Evolutionary conservation across 208 protist species (phyloP).

Genomic region (Phytomonas sp.): DNA sequence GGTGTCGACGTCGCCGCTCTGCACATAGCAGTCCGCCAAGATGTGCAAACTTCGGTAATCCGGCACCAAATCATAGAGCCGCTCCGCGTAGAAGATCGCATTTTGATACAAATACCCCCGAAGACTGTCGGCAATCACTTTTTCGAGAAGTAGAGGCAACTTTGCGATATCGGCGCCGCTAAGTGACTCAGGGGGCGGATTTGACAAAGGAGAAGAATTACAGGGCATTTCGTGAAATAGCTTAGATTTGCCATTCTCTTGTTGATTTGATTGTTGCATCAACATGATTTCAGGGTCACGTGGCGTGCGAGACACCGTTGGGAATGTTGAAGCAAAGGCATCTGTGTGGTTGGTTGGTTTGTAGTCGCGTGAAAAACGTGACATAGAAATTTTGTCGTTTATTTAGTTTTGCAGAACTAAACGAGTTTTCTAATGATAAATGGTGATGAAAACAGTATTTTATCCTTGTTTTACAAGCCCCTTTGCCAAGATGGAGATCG

Average conservation of each 20-base stretch:
- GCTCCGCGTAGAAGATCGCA: slow-evolving; percentile 86
- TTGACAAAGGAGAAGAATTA: neutral
- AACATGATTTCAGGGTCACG: neutral
- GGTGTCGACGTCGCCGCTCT: slow-evolving; percentile 36
- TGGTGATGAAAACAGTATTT: neutral
- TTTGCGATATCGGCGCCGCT: slow-evolving; percentile 14
- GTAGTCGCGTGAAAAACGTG: neutral
- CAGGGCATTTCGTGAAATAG: neutral
- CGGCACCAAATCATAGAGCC: slow-evolving; percentile 52
- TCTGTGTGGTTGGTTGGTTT: neutral
- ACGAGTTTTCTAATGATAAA: neutral
- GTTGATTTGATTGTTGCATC: slow-evolving; percentile 4
- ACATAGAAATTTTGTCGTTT: neutral
- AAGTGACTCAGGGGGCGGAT: neutral
- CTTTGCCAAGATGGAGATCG: neutral
- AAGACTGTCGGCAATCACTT: slow-evolving; percentile 55
- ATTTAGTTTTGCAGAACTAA: neutral
- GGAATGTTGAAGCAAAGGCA: neutral
- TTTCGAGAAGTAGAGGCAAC: slow-evolving; percentile 21
- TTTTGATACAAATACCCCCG: slow-evolving; percentile 58
- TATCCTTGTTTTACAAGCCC: neutral
- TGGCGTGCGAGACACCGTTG: neutral
- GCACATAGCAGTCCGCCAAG: slow-evolving; percentile 67
- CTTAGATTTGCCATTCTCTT: neutral
- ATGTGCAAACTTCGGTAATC: slow-evolving; percentile 45